Base-by-base conservation (phyloP, 2,329 filamentous ascomycete genomes). In the Alternaria atra region DNA sequence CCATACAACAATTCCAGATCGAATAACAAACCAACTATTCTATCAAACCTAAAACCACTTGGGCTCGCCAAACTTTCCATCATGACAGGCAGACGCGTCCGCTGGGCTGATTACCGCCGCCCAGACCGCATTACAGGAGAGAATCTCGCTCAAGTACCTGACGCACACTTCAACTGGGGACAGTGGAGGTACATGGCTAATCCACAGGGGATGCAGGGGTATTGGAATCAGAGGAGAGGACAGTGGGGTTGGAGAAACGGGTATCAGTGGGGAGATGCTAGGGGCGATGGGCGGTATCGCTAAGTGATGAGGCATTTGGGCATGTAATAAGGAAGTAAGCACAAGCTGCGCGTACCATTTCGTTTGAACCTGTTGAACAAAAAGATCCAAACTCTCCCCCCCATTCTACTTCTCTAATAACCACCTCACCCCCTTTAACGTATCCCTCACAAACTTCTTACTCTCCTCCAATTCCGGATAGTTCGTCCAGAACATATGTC, bases 401-500 rank as follows among this genome's bases (percentile, higher is more conserved):
- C 30, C 30, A 10, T 4, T 5, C 23, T 57, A 63, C 30, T 35
- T 52, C 50, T 71, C 71, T 55, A 77, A 60, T 54, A 76, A 60
- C 75, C 75, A 77, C 57, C 42, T 69, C 4, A 77, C 46, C 6
- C 75, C 75, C 42, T 39, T 57, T 42, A 77, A 40, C 27, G 70
- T 73, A 61, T 77, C 73, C 39, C 55, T 7, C 12, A 72, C 66
- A 69, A 76, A 74, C 51, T 44, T 56, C 23, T 0, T 37, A 58
- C 73, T 75, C 52, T 52, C 64, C 39, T 66, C 58, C 52, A 75
- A 27, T 55, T 72, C 67, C 0, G 74, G 74, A 60, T 69, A 77
- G 48, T 76, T 76, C 9, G 71, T 75, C 75, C 76, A 80, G 57
- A 79, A 81, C 58, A 80, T 83, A 77, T 79, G 83, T 5, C 80